Conservation (phyloP, 2,329 filamentous ascomycete species). For the Pseudogymnoascus sp. region DNA sequence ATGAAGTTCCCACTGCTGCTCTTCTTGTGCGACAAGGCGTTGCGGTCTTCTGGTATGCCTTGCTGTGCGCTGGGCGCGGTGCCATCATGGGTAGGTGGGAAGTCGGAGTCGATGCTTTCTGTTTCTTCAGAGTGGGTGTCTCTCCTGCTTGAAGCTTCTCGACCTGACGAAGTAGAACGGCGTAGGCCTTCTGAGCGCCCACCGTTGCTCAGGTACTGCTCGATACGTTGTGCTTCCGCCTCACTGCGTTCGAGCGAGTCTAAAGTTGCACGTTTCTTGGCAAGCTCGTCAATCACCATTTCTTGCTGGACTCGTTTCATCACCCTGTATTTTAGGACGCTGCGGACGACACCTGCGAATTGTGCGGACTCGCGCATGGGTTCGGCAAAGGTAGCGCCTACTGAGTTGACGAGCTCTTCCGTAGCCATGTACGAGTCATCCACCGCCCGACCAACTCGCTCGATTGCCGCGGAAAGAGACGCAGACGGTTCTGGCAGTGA, state of each 20-base stretch:
- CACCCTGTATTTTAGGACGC: conserved; percentile 80
- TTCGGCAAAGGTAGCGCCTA: conserved; percentile 93
- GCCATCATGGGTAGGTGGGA: conserved; percentile 81
- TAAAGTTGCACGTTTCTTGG: conserved; percentile 74
- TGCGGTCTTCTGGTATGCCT: conserved; percentile 48
- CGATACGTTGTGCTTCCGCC: conserved; percentile 83
- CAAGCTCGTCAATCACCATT: conserved; percentile 87
- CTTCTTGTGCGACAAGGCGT: conserved; percentile 60
- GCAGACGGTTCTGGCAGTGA: conserved; percentile 87
- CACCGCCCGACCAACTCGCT: conserved; percentile 87
- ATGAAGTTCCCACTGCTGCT: conserved; percentile 82
- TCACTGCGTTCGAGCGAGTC: conserved; percentile 92
- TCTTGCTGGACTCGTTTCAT: conserved; percentile 95
- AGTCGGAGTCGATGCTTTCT: conserved; percentile 90
- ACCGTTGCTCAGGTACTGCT: conserved; percentile 77
- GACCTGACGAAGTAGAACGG: conserved; percentile 55
- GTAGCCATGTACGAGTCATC: conserved; percentile 95
- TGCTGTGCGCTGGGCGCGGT: conserved; percentile 68
- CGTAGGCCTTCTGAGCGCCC: conserved; percentile 55
- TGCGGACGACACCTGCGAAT: conserved; percentile 88
- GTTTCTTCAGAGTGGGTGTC: conserved; percentile 60
- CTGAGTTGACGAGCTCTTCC: conserved; percentile 75
- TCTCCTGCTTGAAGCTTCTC: conserved; percentile 36
- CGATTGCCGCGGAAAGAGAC: conserved; percentile 84
- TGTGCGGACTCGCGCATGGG: conserved; percentile 97